Evolutionary conservation across 192 early-diverging fungal genomes (phyloP), one percentile per base, ranked within the genome.

Genomic region (Coemansia umbellata): DNA sequence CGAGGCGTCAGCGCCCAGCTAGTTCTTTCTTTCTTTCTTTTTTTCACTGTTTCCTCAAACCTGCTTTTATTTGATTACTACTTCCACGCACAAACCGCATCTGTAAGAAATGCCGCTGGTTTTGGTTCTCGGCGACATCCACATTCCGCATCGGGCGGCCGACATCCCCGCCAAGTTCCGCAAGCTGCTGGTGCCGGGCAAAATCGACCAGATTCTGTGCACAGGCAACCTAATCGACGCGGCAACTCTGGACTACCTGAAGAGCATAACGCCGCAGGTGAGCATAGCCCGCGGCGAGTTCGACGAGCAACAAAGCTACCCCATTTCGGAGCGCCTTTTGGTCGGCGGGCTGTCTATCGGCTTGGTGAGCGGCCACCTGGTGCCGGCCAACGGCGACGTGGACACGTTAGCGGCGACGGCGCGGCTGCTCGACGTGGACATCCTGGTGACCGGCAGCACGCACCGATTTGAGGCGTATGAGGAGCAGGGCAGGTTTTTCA

Each of bases 141-240:
- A 97, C 80, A 91, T 98, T 74, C 95, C 95, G 31, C 84, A 94
- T 56, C 84, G 95, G 6, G 87, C 86, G 19, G 81, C 87, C 28
- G 89, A 90, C 74, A 78, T 98, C 33, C 94, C 95, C 0, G 69
- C 81, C 33, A 94, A 94, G 67, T 96, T 98, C 78, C 91, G 89
- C 66, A 92, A 90, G 66, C 80, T 98, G 24, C 80, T 97, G 50
- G 90, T 89, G 5, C 90, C 91, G 7, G 95, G 95, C 32, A 98
- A 98, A 67, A 98, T 98, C 55, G 90, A 95, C 66, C 87, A 90
- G 63, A 93, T 97, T 60, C 81, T 98, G 36, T 89, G 85, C 63
- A 95, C 92, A 4, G 95, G 95, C 27, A 97, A 97, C 66, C 67
- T 92, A 1, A 84, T 78, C 32, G 87, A 90, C 67, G 81, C 84